A percentile compares a stretch with the other conserved stretches of the same genome.
Evolutionary conservation across 163 green algal genomes (phyloP).

Genomic region (Scenedesmus sp.): DNA sequence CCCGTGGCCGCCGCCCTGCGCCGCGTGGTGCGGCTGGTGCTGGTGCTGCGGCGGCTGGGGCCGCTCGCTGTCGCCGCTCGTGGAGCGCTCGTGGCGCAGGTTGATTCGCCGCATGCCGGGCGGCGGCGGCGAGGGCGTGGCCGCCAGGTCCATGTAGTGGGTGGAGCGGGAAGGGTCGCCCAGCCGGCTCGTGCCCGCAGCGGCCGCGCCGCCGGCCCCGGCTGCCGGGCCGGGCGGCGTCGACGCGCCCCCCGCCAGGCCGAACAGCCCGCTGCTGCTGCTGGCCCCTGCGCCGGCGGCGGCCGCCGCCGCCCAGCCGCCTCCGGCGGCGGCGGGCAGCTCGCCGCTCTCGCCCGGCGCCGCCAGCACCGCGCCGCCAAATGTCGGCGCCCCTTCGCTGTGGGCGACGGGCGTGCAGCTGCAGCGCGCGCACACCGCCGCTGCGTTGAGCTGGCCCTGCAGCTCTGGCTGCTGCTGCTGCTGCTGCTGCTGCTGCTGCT

Average conservation of each 20-base stretch:
- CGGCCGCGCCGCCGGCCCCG: background rate
- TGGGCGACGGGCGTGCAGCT: no score
- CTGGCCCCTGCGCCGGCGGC: background rate
- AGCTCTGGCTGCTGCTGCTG: constrained; percentile 7
- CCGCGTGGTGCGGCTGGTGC: constrained; percentile 10
- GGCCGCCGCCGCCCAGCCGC: no score
- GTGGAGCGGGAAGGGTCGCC: constrained; percentile 15
- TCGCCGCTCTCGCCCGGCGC: no score
- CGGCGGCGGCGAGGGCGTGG: background rate
- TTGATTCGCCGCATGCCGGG: background rate
- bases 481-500: constrained; percentile 37
- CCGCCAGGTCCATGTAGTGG: constrained; percentile 21
- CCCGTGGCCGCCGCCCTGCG: background rate
- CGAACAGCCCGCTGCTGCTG: constrained; percentile 6
- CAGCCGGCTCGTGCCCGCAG: constrained; percentile 20
- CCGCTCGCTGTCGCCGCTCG: background rate
- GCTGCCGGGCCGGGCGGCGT: no score
- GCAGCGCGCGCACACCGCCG: no score
- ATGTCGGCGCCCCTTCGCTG: no score
- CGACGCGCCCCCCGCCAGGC: no score
- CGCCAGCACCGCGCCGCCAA: no score
- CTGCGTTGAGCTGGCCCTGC: no score
- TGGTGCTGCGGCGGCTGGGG: background rate
- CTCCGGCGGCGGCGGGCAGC: no score
- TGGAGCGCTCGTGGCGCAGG: background rate